Evolutionary conservation across 306 rosid species (phyloP), one percentile per base, ranked within the genome.

Genomic region (Vigna nakashimae): DNA sequence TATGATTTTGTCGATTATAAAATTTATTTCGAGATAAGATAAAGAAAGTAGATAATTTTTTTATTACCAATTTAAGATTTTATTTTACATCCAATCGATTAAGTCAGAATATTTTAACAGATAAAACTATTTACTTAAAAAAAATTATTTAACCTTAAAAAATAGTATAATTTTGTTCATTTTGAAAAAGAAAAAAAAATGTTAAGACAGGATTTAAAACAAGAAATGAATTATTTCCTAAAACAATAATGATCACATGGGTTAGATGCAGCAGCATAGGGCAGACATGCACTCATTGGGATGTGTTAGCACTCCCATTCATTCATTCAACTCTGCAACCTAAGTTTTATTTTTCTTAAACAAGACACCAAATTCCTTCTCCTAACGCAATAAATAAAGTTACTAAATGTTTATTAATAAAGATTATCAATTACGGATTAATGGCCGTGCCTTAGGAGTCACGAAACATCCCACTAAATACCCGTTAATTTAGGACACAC

Each of bases 371-470:
- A 69, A 24, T 6, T 17, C 24, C 62, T 42, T 42, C 46, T 78
- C 76, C 71, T 18, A 78, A 74, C 71, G 63, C 76, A 74, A 67
- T 74, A 36, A 80, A 67, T 16, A 50, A 56, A 66, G 71, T 40
- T 14, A 58, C 16, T 16, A 24, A 51, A 64, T 24, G 14, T 13
- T 67, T 5, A 13, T 26, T 9, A 42, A 11, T 45, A 14, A 62
- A 76, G 56, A 77, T 71, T 72, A 32, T 49, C 24, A 72, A 66
- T 49, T 65, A 78, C 20, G 64, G 56, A 28, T 71, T 77, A 43
- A 62, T n/a, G 65, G 66, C 36, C 30, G 16, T 74, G 69, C 42
- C 86, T 74, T 83, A 11, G 74, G 51, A 74, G 57, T 75, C 48
- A 75, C 82, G 84, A 60, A 73, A 74, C 43, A 16, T 26, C 2